phyloP scores from a whole-genome alignment of 306 rosid genomes.

The Prunus kanzakura region DNA sequence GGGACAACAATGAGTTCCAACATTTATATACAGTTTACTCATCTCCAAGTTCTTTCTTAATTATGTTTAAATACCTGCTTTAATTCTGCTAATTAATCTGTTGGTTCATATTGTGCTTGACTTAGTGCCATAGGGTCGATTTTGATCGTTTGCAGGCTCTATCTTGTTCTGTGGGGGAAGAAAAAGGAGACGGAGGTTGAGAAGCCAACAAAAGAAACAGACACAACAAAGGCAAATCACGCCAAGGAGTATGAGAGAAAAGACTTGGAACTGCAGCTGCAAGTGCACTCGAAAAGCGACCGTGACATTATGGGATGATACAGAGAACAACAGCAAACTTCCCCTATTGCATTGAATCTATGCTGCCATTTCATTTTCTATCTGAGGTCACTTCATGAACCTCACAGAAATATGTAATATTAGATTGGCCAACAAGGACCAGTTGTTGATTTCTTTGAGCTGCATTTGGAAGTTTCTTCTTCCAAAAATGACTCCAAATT shows the following conservation, averaged over 20 bases:
- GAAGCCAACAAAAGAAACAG: not conserved
- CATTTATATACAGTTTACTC: not conserved
- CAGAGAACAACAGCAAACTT: not conserved
- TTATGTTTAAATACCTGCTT: not conserved
- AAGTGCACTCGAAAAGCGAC: not conserved
- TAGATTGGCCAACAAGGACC: no score
- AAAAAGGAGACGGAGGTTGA: conserved; percentile 27
- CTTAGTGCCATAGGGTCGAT: conserved; percentile 55
- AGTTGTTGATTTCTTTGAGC: not conserved
- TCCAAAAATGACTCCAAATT: not conserved
- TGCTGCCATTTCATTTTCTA: not conserved
- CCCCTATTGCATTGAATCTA: not conserved
- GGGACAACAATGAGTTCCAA: no score
- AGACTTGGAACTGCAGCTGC: conserved; percentile 15
- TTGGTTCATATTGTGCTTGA: not conserved
- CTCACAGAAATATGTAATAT: not conserved
- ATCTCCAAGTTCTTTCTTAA: not conserved
- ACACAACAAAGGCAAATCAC: not conserved
- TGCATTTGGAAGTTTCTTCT: not conserved
- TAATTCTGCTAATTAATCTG: not conserved
- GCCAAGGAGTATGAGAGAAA: not conserved
- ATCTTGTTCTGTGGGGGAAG: conserved; percentile 81
- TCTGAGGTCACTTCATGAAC: not conserved
- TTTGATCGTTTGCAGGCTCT: conserved; percentile 62
- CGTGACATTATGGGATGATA: not conserved